Base-by-base conservation (phyloP, 2,329 filamentous ascomycete genomes). In the Immersiporthe knoxdaviesiana region DNA sequence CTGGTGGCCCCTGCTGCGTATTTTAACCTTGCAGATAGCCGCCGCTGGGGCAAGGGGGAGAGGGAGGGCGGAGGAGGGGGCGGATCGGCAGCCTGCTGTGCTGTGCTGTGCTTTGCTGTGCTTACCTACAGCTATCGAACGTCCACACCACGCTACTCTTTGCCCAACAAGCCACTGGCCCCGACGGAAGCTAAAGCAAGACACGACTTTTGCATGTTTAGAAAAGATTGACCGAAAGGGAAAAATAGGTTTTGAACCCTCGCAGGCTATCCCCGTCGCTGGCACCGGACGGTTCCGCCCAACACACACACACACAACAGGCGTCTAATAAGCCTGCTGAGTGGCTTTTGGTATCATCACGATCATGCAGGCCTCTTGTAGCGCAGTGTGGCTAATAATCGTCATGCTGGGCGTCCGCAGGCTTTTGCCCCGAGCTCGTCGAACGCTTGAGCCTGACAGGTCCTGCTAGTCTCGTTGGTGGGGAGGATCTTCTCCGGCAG, bases 21-120 rank as follows among this genome's bases (percentile, higher is more conserved):
- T 10, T 47, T n/a, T 47, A 60, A 27, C 37, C 64, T 66, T 44
- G 54, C 56, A 59, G 52, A 37, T 44, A 47, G 14, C 27, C 37
- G 50, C 56, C 35, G 37, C 32, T 21, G n/a, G n/a, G n/a, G n/a
- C n/a, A n/a, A n/a, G n/a, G n/a, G n/a, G n/a, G n/a, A n/a, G n/a
- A n/a, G n/a, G n/a, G n/a, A n/a, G n/a, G n/a, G n/a, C n/a, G n/a
- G n/a, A n/a, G n/a, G n/a, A n/a, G n/a, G n/a, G n/a, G n/a, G n/a
- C 14, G 18, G 52, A 14, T 32, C 41, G 30, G 30, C 62, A 32
- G 18, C 32, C 32, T n/a, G n/a, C n/a, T n/a, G 24, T 61, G 37
- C 60, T 11, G 39, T 47, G 44, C 44, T 47, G 44, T 35, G 35
- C 35, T 35, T n/a, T 61, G n/a, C n/a, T n/a, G n/a, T n/a, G n/a